A percentile compares a stretch with the other conserved stretches of the same genome.
phyloP scores from a whole-genome alignment of 2,329 filamentous ascomycete genomes.

The Penicillium sp. region DNA sequence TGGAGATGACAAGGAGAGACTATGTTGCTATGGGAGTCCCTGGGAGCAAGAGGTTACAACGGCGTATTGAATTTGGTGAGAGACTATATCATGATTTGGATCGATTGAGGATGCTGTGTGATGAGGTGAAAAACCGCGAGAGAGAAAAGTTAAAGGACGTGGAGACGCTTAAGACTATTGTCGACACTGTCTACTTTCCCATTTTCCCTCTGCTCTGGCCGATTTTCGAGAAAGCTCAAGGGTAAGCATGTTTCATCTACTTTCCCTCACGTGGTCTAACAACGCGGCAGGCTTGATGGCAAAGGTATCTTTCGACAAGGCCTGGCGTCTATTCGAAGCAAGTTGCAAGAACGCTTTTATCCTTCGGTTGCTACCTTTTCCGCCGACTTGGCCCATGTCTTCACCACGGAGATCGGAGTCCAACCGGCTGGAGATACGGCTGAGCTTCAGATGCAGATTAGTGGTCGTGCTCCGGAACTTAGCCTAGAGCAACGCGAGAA shows the following conservation, averaged over 20 bases:
- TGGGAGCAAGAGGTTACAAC: constrained; percentile 65
- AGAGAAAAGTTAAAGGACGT: constrained; percentile 66
- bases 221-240: constrained; percentile 70
- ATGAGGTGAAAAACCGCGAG: constrained; percentile 67
- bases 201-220: constrained; percentile 66
- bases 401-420: constrained; percentile 48
- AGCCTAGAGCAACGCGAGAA: constrained; percentile 65
- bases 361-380: constrained; percentile 55
- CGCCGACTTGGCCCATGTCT: constrained; percentile 48
- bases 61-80: constrained; percentile 81
- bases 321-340: constrained; percentile 45
- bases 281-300: constrained; percentile 37
- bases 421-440: constrained; percentile 40
- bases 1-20: constrained; percentile 91
- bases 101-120: constrained; percentile 61
- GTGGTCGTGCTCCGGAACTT: constrained; percentile 39
- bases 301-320: constrained; percentile 49
- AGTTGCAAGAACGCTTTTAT: constrained; percentile 50
- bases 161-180: constrained; percentile 65
- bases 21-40: constrained; percentile 86
- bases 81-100: constrained; percentile 58
- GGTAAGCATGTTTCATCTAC: constrained; percentile 33
- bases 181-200: constrained; percentile 88
- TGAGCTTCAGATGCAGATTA: constrained; percentile 45
- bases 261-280: too few relatives aligned